These are phyloP conservation scores for Botryotinia narcissicola DNA, from an alignment of 2,329 filamentous ascomycete species.

Conservation along the genomic window DNA sequence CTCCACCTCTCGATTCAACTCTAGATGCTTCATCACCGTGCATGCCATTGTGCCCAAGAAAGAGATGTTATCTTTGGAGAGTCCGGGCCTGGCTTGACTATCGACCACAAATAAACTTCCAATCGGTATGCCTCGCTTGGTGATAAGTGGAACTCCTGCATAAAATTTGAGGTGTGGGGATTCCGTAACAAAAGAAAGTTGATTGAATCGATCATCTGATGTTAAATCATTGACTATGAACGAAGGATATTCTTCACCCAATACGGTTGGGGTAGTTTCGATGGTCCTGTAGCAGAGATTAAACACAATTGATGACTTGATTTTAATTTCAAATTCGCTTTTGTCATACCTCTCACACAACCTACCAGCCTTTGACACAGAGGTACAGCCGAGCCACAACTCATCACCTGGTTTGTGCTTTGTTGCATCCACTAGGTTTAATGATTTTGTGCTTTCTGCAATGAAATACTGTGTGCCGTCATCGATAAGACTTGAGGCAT, in stretches of 20 bases:
- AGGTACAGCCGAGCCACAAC: slow-evolving; percentile 38
- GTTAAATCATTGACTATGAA: slow-evolving; percentile 37
- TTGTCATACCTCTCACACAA: slow-evolving; percentile 36
- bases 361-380: slow-evolving; percentile 35
- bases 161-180: slow-evolving; percentile 36
- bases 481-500: slow-evolving; percentile 43
- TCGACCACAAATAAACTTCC: slow-evolving; percentile 62
- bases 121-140: slow-evolving; percentile 44
- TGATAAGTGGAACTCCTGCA: slow-evolving; percentile 38
- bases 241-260: slow-evolving; percentile 31
- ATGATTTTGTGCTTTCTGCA: slow-evolving; percentile 49
- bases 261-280: slow-evolving; percentile 25
- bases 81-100: slow-evolving; percentile 50
- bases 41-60: slow-evolving; percentile 58
- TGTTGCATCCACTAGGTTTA: slow-evolving; percentile 39
- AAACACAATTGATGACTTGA: background rate
- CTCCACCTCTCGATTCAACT: slow-evolving; percentile 53
- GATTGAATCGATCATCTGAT: slow-evolving; percentile 36
- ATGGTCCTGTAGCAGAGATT: slow-evolving; percentile 31
- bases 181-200: slow-evolving; percentile 34
- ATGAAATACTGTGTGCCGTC: slow-evolving; percentile 49
- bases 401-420: slow-evolving; percentile 36
- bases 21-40: slow-evolving; percentile 60
- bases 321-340: background rate
- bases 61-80: slow-evolving; percentile 48